A percentile compares a stretch with the other conserved stretches of the same genome.
Conservation (phyloP, 768 basidiomycete genomes). For the Podaxis mareebaensis region DNA sequence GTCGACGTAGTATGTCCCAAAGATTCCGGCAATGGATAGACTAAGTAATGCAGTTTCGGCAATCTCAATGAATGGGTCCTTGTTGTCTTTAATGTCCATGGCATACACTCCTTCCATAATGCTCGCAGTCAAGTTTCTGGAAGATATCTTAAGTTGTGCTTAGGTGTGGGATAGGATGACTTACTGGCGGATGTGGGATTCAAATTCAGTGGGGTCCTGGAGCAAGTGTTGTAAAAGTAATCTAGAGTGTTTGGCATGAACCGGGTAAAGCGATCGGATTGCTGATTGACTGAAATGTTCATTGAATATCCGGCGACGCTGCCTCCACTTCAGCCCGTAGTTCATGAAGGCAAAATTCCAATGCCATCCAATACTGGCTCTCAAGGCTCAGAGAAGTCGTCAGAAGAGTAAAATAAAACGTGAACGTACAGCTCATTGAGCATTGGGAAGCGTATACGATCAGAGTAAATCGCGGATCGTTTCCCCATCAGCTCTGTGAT, state of each 20-base stretch:
- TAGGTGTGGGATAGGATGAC: not conserved
- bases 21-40: not conserved
- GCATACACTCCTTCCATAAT: not conserved
- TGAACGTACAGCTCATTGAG: not conserved
- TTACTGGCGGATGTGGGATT: not conserved
- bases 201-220: not conserved
- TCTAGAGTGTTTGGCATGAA: constrained; percentile 13
- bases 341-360: not conserved
- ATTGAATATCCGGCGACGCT: constrained; percentile 8
- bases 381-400: not conserved
- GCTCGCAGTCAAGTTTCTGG: not conserved
- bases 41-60: not conserved
- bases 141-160: not conserved
- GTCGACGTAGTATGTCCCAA: constrained; percentile 7
- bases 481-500: not conserved
- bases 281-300: constrained; percentile 14
- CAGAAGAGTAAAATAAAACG: not conserved
- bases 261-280: constrained; percentile 38
- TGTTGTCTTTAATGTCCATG: not conserved
- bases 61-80: not conserved
- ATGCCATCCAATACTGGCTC: not conserved
- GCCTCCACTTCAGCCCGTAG: constrained; percentile 6
- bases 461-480: not conserved
- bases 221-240: not conserved
- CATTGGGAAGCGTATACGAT: not conserved